Conservation (phyloP, 2,329 filamentous ascomycete genomes). For the Monilinia fructigena region DNA sequence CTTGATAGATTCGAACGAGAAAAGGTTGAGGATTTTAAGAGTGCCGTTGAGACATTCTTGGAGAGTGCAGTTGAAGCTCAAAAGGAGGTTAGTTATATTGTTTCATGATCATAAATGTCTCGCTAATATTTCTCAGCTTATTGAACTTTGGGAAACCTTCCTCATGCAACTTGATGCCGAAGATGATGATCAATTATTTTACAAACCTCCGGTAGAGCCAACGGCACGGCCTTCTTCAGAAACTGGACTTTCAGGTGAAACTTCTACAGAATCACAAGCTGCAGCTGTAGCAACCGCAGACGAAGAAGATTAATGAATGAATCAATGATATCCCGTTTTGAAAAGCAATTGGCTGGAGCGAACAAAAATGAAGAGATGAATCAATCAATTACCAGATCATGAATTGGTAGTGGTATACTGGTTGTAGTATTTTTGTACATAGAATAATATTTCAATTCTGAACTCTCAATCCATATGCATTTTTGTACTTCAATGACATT, state of each 20-base stretch:
- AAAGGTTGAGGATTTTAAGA: conserved; percentile 99
- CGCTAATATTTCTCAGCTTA: conserved; percentile 46
- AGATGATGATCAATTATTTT: conserved; percentile 73
- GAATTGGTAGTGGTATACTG: conserved; percentile 12
- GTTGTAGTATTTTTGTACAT: conserved; percentile 37
- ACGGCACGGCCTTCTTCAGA: conserved; percentile 49
- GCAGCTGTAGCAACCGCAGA: conserved; percentile 30
- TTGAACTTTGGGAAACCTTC: conserved; percentile 98
- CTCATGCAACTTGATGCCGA: conserved; percentile 93
- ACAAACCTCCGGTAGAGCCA: conserved; percentile 60
- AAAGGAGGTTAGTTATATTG: conserved; percentile 73
- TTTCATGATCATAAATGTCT: neutral
- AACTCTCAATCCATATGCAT: conserved; percentile 21
- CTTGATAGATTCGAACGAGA: conserved; percentile 92
- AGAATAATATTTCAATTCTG: conserved; percentile 32
- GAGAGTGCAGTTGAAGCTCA: conserved; percentile 97
- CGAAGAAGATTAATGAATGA: conserved; percentile 32
- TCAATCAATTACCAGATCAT: conserved; percentile 16
- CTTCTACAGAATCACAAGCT: conserved; percentile 30
- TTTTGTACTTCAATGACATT: neutral
- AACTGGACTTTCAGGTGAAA: conserved; percentile 41
- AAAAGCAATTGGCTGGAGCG: conserved; percentile 16
- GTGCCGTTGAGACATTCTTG: conserved; percentile 93
- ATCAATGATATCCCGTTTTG: conserved; percentile 20
- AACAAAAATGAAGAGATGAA: conserved; percentile 15